Evolutionary conservation across 177 flowering plant species (phyloP).

Genomic region (Vitis hybrid): DNA sequence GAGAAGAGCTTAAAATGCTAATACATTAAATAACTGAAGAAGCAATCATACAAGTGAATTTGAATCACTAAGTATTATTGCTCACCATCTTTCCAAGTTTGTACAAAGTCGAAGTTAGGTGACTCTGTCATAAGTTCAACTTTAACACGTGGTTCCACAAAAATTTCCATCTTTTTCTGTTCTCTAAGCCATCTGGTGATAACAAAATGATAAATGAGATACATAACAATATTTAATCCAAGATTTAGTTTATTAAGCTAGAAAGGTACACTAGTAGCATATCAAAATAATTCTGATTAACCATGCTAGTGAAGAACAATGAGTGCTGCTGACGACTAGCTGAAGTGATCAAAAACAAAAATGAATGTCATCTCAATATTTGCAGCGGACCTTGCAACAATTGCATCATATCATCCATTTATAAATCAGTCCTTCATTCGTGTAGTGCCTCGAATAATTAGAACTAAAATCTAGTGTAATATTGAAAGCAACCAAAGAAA

Average conservation of each 20-base stretch:
- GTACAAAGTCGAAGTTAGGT: conserved; percentile 66
- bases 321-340: no score
- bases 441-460: background rate
- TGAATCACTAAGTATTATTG: background rate
- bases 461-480: background rate
- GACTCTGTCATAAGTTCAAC: conserved; percentile 79
- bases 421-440: background rate
- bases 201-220: conserved; percentile 10
- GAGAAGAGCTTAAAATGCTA: background rate
- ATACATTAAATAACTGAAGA: background rate
- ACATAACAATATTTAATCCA: background rate
- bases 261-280: background rate
- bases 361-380: no score
- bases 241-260: background rate
- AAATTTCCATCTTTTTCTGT: conserved; percentile 56
- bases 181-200: conserved; percentile 80
- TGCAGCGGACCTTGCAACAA: background rate
- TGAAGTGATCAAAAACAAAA: no score
- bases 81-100: conserved; percentile 90
- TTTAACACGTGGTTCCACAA: conserved; percentile 90
- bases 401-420: background rate
- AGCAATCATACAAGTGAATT: background rate
- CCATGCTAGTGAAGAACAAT: no score
- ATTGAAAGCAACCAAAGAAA: conserved; percentile 1
- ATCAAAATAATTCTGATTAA: background rate